Evolutionary conservation across 192 early-diverging fungal genomes (phyloP).

Genomic region (Obelidium mucronatum): DNA sequence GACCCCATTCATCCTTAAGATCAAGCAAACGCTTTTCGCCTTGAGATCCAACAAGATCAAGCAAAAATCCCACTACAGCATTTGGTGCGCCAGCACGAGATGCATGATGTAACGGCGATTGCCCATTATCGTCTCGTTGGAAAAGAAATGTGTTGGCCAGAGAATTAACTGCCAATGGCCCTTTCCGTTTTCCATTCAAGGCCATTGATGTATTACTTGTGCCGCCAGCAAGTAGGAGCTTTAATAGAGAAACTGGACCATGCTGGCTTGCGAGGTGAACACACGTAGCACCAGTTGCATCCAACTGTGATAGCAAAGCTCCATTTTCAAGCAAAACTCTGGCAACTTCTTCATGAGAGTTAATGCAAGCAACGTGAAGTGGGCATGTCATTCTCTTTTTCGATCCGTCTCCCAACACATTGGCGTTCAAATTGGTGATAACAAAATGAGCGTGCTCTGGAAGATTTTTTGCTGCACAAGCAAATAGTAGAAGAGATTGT

Average conservation of each 20-base stretch:
- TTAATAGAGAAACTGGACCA: constrained; percentile 33
- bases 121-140: constrained; percentile 35
- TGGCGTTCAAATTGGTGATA: background rate
- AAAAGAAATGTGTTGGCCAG: background rate
- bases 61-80: constrained; percentile 28
- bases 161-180: background rate
- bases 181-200: background rate
- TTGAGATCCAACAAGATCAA: background rate
- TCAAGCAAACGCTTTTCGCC: background rate
- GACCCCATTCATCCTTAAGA: constrained; percentile 33
- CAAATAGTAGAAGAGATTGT: background rate
- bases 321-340: constrained; percentile 25
- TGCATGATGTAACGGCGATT: constrained; percentile 47
- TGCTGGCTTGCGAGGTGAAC: constrained; percentile 41
- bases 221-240: constrained; percentile 1
- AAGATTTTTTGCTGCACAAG: background rate
- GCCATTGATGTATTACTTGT: background rate
- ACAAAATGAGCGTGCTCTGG: background rate
- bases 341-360: constrained; percentile 28
- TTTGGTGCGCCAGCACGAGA: constrained; percentile 41
- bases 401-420: background rate
- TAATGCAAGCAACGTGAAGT: constrained; percentile 44
- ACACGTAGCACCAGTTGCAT: constrained; percentile 29
- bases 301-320: background rate
- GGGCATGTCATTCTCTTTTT: constrained; percentile 19